Evolutionary conservation across 1,284 basidiomycete species (phyloP).

Genomic region (Melampsora americana): DNA sequence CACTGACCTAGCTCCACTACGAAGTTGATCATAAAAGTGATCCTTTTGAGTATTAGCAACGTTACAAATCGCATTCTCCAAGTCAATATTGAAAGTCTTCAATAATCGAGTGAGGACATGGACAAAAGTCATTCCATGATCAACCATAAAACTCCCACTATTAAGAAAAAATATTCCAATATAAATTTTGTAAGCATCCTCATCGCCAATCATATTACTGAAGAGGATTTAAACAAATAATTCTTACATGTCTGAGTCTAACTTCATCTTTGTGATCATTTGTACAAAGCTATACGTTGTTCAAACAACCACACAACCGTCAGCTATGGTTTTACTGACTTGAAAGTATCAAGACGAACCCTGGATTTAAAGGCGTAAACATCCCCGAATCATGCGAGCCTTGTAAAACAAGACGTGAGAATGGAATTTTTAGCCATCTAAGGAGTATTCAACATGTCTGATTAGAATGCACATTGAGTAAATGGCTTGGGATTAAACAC

Average conservation of each 20-base stretch:
- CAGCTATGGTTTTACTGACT: background rate
- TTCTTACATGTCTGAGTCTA: slow-evolving; percentile 33
- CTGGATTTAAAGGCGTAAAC: slow-evolving; percentile 26
- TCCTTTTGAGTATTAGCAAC: slow-evolving; percentile 40
- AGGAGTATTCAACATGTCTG: too few species aligned
- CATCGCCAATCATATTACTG: background rate
- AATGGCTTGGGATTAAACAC: background rate
- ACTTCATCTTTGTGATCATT: slow-evolving; percentile 35
- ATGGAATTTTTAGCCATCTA: slow-evolving; percentile 26
- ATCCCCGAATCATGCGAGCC: slow-evolving; percentile 35
- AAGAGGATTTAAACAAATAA: background rate
- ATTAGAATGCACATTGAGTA: background rate
- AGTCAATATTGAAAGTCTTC: slow-evolving; percentile 28
- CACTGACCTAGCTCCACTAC: slow-evolving; percentile 24
- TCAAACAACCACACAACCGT: background rate
- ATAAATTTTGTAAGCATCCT: background rate
- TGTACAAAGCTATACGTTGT: slow-evolving; percentile 18
- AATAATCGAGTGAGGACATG: slow-evolving; percentile 26
- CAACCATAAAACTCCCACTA: slow-evolving; percentile 30
- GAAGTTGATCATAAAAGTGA: slow-evolving; percentile 32
- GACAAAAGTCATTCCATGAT: slow-evolving; percentile 26
- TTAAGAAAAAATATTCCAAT: background rate
- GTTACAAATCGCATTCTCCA: slow-evolving; percentile 34
- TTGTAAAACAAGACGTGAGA: slow-evolving; percentile 32
- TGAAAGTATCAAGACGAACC: slow-evolving; percentile 15